Percentiles rank a stretch among this genome's conserved stretches.
phyloP scores from a whole-genome alignment of 2,329 filamentous ascomycete genomes.

The Hymenoscyphus scutula region DNA sequence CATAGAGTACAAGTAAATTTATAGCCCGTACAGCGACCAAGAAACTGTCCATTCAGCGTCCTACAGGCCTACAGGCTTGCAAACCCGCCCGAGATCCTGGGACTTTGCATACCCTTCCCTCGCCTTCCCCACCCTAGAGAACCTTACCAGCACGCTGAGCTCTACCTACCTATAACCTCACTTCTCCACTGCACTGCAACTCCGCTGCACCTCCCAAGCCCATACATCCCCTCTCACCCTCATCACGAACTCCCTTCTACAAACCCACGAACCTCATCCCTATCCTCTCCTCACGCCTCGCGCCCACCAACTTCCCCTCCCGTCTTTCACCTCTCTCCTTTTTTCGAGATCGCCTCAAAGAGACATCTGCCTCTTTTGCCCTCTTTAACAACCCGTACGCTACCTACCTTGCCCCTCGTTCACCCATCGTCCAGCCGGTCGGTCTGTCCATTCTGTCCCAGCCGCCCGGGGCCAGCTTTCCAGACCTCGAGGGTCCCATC shows the following conservation, averaged over 20 bases:
- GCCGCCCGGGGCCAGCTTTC: slow-evolving; percentile 1
- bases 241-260: neutral
- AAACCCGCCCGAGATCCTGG: neutral
- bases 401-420: neutral
- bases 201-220: neutral
- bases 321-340: too few relatives aligned
- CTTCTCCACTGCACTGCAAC: neutral
- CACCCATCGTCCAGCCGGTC: neutral
- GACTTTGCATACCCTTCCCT: neutral
- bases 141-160: neutral
- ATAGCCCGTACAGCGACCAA: neutral
- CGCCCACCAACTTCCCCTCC: too few relatives aligned
- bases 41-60: neutral
- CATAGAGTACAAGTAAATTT: too few relatives aligned
- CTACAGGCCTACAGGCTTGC: neutral
- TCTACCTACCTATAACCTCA: too few relatives aligned
- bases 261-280: too few relatives aligned
- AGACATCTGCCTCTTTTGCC: neutral
- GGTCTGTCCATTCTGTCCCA: neutral
- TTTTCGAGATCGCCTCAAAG: neutral
- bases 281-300: too few relatives aligned
- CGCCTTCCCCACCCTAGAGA: neutral
- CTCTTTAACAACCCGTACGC: neutral
- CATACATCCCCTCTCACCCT: neutral
- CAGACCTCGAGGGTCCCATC: neutral